These are phyloP conservation scores for Aspergillus amoenus DNA, from an alignment of 2,329 filamentous ascomycete species.

Conservation along the genomic window DNA sequence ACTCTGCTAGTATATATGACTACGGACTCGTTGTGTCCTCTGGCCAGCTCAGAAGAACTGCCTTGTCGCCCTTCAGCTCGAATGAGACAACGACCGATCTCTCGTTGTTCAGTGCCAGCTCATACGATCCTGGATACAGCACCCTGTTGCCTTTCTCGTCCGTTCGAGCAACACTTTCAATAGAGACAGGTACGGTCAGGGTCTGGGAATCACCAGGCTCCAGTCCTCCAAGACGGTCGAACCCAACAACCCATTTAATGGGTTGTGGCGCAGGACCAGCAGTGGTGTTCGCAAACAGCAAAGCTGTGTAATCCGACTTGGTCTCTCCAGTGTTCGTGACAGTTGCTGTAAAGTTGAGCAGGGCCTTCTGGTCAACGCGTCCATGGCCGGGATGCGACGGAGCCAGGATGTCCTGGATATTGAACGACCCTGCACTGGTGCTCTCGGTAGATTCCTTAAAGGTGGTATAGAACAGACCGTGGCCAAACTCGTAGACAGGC, in stretches of 20 bases:
- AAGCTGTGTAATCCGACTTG: slow-evolving; percentile 42
- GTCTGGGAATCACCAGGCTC: slow-evolving; percentile 24
- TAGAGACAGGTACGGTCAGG: slow-evolving; percentile 36
- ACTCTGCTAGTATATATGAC: background rate
- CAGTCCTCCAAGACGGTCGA: slow-evolving; percentile 32
- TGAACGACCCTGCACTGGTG: slow-evolving; percentile 19
- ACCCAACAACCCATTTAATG: slow-evolving; percentile 44
- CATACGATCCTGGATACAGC: slow-evolving; percentile 44
- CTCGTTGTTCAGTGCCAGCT: slow-evolving; percentile 43
- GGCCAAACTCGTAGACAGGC: slow-evolving; percentile 44
- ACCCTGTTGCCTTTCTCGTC: slow-evolving; percentile 40
- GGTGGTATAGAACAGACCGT: slow-evolving; percentile 46
- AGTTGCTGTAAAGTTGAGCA: slow-evolving; percentile 36
- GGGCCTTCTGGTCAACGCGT: slow-evolving; percentile 35
- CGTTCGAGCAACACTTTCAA: slow-evolving; percentile 39
- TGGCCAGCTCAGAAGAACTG: slow-evolving; percentile 37
- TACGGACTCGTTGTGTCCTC: slow-evolving; percentile 10
- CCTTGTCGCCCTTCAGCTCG: slow-evolving; percentile 33
- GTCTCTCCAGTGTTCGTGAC: slow-evolving; percentile 39
- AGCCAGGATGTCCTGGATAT: slow-evolving; percentile 37
- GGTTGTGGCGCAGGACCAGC: slow-evolving; percentile 43
- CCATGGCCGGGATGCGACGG: slow-evolving; percentile 25
- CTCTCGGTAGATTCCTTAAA: slow-evolving; percentile 26
- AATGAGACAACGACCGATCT: slow-evolving; percentile 33
- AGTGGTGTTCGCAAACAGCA: slow-evolving; percentile 40